These are phyloP conservation scores for Wickerhamiella kurtzmanii DNA, from an alignment of 805 yeast genomes.

Conservation along the genomic window DNA sequence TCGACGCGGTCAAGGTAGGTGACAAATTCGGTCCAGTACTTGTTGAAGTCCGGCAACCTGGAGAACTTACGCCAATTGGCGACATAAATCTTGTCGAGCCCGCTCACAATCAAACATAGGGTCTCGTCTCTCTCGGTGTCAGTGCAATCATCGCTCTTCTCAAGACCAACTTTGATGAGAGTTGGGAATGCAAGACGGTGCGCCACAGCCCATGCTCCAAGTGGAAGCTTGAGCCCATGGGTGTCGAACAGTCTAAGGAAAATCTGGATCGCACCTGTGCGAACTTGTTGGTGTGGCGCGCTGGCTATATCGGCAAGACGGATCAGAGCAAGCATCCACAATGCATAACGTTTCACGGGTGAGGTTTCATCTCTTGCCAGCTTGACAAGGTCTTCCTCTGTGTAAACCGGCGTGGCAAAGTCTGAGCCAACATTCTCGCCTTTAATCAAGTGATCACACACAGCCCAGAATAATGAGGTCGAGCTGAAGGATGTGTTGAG, in stretches of 20 bases:
- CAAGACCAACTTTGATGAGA: slow-evolving; percentile 17
- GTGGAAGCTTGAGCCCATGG: slow-evolving; percentile 42
- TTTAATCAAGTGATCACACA: slow-evolving; percentile 54
- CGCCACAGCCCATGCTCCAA: slow-evolving; percentile 50
- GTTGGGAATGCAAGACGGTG: slow-evolving; percentile 45
- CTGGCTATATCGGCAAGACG: slow-evolving; percentile 48
- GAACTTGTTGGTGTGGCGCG: slow-evolving; percentile 62
- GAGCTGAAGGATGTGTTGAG: slow-evolving; percentile 83
- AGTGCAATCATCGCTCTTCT: neutral
- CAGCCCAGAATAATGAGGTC: slow-evolving; percentile 81
- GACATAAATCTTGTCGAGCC: slow-evolving; percentile 48
- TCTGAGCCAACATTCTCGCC: slow-evolving; percentile 17
- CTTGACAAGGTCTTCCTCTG: slow-evolving; percentile 20
- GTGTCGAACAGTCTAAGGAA: slow-evolving; percentile 70
- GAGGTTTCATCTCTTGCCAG: slow-evolving; percentile 13
- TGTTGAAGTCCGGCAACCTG: slow-evolving; percentile 16
- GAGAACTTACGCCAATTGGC: slow-evolving; percentile 31
- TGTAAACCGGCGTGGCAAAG: neutral
- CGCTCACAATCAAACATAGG: slow-evolving; percentile 45
- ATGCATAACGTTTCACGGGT: slow-evolving; percentile 23
- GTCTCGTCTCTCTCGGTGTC: slow-evolving; percentile 45
- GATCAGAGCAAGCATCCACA: slow-evolving; percentile 54
- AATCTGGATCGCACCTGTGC: slow-evolving; percentile 83
- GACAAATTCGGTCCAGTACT: slow-evolving; percentile 47
- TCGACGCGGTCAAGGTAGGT: slow-evolving; percentile 35